Conservation (phyloP, 2,329 filamentous ascomycete genomes). For the Colletotrichum caudatum region DNA sequence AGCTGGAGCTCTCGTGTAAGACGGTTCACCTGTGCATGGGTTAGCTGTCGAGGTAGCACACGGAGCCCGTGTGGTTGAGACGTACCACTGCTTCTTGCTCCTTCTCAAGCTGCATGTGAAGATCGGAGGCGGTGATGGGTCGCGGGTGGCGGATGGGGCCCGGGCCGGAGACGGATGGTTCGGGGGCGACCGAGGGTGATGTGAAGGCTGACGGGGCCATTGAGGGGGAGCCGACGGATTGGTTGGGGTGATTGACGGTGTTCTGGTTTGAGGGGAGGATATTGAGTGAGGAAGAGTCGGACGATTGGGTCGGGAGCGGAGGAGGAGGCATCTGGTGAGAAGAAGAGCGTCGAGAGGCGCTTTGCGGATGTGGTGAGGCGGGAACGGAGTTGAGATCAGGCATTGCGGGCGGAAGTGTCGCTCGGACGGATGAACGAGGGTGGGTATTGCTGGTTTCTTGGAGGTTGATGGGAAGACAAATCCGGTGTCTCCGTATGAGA, state of each 20-base stretch:
- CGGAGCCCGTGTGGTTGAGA: constrained; percentile 36
- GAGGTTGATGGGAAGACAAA: constrained; percentile 4
- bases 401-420: constrained; percentile 51
- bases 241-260: constrained; percentile 57
- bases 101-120: constrained; percentile 91
- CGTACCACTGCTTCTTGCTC: constrained; percentile 93
- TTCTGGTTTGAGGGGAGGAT: constrained; percentile 69
- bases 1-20: constrained; percentile 88
- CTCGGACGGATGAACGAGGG: background rate
- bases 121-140: constrained; percentile 87
- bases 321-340: constrained; percentile 58
- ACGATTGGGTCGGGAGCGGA: constrained; percentile 44
- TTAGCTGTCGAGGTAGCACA: constrained; percentile 20
- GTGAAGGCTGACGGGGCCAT: constrained; percentile 46
- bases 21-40: constrained; percentile 79
- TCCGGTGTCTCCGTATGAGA: constrained; percentile 2
- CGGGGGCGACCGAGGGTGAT: constrained; percentile 39
- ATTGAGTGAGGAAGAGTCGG: constrained; percentile 56
- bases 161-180: constrained; percentile 63
- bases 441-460: background rate
- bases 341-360: constrained; percentile 58
- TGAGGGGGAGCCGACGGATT: constrained; percentile 51
- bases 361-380: constrained; percentile 60
- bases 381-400: constrained; percentile 69
- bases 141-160: constrained; percentile 88